phyloP scores from a whole-genome alignment of 495 filamentous ascomycete species.

The Daldinia loculata region DNA sequence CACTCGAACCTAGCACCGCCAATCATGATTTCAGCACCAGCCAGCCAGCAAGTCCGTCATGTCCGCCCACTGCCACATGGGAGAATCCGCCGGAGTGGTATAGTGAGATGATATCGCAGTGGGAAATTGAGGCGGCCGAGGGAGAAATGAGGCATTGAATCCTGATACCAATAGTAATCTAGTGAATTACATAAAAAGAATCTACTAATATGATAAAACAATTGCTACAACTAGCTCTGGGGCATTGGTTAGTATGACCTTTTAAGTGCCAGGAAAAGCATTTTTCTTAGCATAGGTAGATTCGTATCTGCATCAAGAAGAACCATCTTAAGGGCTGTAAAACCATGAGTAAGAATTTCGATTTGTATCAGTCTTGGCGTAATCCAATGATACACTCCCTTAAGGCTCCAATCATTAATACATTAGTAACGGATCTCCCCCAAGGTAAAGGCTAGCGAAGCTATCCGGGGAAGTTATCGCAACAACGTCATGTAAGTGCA shows the following conservation, averaged over 20 bases:
- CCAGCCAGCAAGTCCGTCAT: constrained; percentile 11
- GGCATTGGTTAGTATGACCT: too few species aligned
- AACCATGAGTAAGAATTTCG: not conserved
- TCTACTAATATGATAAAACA: not conserved
- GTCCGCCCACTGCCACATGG: constrained; percentile 7
- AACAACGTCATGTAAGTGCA: not conserved
- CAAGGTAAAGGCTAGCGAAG: not conserved
- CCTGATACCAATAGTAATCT: constrained; percentile 4
- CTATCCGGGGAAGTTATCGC: not conserved
- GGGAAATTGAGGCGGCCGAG: constrained; percentile 13
- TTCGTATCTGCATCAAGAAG: not conserved
- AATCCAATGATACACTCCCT: not conserved
- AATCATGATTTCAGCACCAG: constrained; percentile 17
- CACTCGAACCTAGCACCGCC: constrained; percentile 43
- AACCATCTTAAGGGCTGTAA: not conserved
- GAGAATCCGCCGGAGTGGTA: constrained; percentile 15
- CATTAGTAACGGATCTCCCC: not conserved
- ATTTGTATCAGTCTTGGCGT: not conserved
- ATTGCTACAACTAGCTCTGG: not conserved
- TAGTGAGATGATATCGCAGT: constrained; percentile 19
- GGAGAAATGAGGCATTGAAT: constrained; percentile 2
- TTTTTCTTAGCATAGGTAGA: not conserved
- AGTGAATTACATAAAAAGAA: not conserved
- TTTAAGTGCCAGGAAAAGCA: not conserved
- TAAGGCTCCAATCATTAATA: not conserved